phyloP scores from a whole-genome alignment of 148 eudicot species.

The Agrostemma githago region DNA sequence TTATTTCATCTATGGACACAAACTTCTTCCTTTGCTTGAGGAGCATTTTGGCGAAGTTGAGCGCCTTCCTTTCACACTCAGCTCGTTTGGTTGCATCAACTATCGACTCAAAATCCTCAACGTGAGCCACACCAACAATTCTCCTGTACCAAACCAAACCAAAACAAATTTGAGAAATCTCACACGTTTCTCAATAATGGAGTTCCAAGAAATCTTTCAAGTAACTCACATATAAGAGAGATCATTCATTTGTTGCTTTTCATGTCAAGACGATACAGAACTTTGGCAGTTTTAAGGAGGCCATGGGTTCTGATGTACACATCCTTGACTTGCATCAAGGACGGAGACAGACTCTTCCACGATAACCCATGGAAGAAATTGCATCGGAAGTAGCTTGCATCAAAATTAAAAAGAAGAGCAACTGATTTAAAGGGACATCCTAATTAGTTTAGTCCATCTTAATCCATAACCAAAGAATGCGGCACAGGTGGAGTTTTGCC shows the following conservation, averaged over 20 bases:
- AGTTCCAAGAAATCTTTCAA: too few relatives aligned
- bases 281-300: not conserved
- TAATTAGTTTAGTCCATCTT: not conserved
- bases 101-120: conserved; percentile 86
- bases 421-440: not conserved
- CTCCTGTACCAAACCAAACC: conserved; percentile 49
- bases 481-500: not conserved
- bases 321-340: not conserved
- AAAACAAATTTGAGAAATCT: not conserved
- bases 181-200: not conserved
- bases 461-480: not conserved
- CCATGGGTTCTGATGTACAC: not conserved
- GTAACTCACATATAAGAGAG: too few relatives aligned
- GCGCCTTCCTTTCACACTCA: conserved; percentile 77
- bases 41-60: conserved; percentile 70
- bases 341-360: not conserved
- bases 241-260: too few relatives aligned
- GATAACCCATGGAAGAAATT: not conserved
- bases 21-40: conserved; percentile 59
- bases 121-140: conserved; percentile 94
- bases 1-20: conserved; percentile 50
- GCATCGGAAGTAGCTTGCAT: not conserved
- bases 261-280: too few relatives aligned
- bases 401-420: not conserved
- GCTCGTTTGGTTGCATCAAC: conserved; percentile 55